These are phyloP conservation scores for Rosellinia necatrix DNA, from an alignment of 2,329 filamentous ascomycete species.

Conservation along the genomic window DNA sequence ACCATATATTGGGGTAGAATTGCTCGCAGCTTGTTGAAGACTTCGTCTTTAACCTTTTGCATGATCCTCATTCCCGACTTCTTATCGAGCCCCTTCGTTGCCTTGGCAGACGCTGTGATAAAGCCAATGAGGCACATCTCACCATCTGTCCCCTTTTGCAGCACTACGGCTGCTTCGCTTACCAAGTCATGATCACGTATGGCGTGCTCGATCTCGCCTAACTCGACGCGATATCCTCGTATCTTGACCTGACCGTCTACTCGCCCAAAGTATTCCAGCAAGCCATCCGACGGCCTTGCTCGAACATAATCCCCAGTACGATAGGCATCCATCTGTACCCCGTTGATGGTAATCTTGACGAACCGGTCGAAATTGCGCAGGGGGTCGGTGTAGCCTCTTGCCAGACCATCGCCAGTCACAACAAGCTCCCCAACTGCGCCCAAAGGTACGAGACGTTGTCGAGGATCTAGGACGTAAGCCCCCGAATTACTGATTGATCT, in stretches of 20 bases:
- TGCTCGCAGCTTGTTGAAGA: neutral
- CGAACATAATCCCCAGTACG: conserved; percentile 11
- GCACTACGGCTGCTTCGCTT: conserved; percentile 2
- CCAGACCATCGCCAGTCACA: conserved; percentile 15
- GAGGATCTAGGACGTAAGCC: conserved; percentile 10
- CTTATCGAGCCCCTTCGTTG: neutral
- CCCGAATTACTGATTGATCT: conserved; percentile 14
- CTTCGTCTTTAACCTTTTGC: neutral
- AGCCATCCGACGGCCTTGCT: conserved; percentile 3
- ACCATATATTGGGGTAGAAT: neutral
- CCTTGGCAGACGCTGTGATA: neutral
- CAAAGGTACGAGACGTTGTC: conserved; percentile 4
- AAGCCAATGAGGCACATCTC: neutral
- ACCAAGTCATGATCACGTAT: neutral
- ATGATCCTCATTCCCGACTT: neutral
- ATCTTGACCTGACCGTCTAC: conserved; percentile 15
- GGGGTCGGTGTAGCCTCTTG: conserved; percentile 9
- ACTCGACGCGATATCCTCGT: conserved; percentile 12
- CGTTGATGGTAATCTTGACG: conserved; percentile 4
- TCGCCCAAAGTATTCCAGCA: conserved; percentile 11
- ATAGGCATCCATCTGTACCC: conserved; percentile 3
- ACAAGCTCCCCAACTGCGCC: conserved; percentile 18
- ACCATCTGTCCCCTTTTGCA: neutral
- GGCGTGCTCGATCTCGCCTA: conserved; percentile 8
- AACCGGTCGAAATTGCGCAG: conserved; percentile 4